phyloP scores from a whole-genome alignment of 768 basidiomycete genomes.

The Wakefieldia striispora region DNA sequence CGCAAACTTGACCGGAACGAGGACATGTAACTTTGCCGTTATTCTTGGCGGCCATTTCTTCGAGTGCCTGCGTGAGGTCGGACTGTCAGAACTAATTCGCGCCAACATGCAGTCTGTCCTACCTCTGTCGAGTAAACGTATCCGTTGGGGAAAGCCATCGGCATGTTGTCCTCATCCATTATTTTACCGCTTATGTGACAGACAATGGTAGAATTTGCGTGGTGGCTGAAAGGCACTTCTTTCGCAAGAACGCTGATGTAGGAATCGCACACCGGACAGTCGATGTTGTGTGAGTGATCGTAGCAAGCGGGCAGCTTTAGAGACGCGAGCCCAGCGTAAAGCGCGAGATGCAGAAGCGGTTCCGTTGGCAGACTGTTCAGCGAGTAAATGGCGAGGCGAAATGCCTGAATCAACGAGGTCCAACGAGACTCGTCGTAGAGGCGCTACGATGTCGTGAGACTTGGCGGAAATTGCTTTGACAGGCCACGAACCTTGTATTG shows the following conservation, averaged over 20 bases:
- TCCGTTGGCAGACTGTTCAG: slow-evolving; percentile 87
- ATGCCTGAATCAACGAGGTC: slow-evolving; percentile 68
- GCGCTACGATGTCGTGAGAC: slow-evolving; percentile 46
- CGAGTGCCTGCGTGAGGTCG: slow-evolving; percentile 56
- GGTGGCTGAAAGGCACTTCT: slow-evolving; percentile 90
- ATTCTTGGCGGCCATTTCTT: slow-evolving; percentile 83
- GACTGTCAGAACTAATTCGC: slow-evolving; percentile 12
- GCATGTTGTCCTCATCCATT: slow-evolving; percentile 93
- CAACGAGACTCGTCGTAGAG: slow-evolving; percentile 83
- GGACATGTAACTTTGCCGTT: slow-evolving; percentile 84
- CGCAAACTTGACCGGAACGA: slow-evolving; percentile 60
- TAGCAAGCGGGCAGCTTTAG: slow-evolving; percentile 89
- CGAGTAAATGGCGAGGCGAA: slow-evolving; percentile 83
- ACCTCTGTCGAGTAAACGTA: slow-evolving; percentile 94
- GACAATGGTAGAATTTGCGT: slow-evolving; percentile 93
- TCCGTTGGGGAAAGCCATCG: slow-evolving; percentile 88
- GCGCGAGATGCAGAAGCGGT: slow-evolving; percentile 80
- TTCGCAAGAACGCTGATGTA: slow-evolving; percentile 73
- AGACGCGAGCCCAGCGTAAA: slow-evolving; percentile 89
- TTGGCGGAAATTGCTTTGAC: background rate
- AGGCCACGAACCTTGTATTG: slow-evolving; percentile 70
- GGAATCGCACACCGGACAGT: slow-evolving; percentile 90
- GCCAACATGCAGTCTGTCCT: slow-evolving; percentile 26
- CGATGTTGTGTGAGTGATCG: slow-evolving; percentile 63
- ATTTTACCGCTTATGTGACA: slow-evolving; percentile 89